Evolutionary conservation across 2,329 filamentous ascomycete genomes (phyloP).

Genomic region (Ceratocystis papillata): DNA sequence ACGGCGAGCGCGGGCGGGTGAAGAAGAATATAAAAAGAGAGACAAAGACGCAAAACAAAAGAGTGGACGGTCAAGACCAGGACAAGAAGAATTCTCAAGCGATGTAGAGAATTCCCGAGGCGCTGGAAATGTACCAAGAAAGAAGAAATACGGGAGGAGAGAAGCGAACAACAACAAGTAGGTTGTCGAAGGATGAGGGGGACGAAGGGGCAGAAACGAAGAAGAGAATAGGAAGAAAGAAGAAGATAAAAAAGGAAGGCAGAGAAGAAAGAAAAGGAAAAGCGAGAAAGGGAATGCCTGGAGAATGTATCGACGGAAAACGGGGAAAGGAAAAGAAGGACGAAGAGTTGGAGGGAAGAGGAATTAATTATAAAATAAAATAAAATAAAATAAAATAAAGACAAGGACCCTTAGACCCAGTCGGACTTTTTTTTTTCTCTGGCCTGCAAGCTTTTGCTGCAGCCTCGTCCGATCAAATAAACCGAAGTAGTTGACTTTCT

Average conservation of each 20-base stretch:
- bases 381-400: conserved; percentile 5
- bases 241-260: conserved; percentile 11
- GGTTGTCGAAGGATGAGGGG: conserved; percentile 29
- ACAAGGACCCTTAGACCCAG: background rate
- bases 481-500: background rate
- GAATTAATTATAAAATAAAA: conserved; percentile 14
- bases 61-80: conserved; percentile 36
- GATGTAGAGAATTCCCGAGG: conserved; percentile 37
- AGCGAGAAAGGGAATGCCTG: conserved; percentile 1
- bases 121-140: conserved; percentile 31
- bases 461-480: conserved; percentile 11
- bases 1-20: conserved; percentile 21
- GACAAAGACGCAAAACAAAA: conserved; percentile 26
- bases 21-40: conserved; percentile 18
- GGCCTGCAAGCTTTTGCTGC: background rate
- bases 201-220: conserved; percentile 25
- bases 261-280: background rate
- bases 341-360: conserved; percentile 8
- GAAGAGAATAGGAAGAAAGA: conserved; percentile 12
- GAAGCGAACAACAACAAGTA: conserved; percentile 27
- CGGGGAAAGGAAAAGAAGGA: conserved; percentile 1
- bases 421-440: background rate
- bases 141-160: conserved; percentile 26
- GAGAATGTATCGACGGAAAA: conserved; percentile 10
- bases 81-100: conserved; percentile 35